Conservation (phyloP, 148 eudicot species). For the Rhododendron griersonianum region DNA sequence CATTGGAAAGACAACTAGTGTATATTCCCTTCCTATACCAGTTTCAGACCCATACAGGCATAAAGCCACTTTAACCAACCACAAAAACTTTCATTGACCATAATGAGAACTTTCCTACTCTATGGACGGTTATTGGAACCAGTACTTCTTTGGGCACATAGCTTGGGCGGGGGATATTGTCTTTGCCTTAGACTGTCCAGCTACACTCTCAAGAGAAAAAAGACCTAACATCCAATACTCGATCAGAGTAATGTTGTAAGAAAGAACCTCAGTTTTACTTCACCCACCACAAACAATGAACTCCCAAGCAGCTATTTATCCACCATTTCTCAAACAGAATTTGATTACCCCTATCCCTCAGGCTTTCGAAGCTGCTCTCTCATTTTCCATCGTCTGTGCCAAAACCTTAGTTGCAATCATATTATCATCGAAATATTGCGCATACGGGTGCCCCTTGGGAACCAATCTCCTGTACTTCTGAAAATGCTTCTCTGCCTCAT, state of each 20-base stretch:
- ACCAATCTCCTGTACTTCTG: conserved; percentile 81
- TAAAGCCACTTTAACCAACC: not conserved
- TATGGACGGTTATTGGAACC: not conserved
- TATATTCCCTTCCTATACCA: not conserved
- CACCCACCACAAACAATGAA: not conserved
- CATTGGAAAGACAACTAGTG: not conserved
- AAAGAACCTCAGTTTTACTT: not conserved
- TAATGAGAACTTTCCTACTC: not conserved
- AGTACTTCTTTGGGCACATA: not conserved
- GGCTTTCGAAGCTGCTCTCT: conserved; percentile 28
- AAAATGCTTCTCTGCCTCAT: conserved; percentile 71
- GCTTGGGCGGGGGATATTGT: not conserved
- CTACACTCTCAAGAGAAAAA: not conserved
- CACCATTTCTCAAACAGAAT: not conserved
- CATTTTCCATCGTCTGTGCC: conserved; percentile 60
- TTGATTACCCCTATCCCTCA: conserved; percentile 8
- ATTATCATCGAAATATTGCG: conserved; percentile 66
- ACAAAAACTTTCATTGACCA: not conserved
- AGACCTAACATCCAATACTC: not conserved
- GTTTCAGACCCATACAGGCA: not conserved
- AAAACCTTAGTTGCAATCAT: conserved; percentile 71
- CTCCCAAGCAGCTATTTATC: not conserved
- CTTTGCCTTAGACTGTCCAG: not conserved
- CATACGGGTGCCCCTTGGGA: conserved; percentile 80
- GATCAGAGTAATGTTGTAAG: not conserved